Conservation (phyloP, 2,329 filamentous ascomycete species). For the Aspergillus sp. region DNA sequence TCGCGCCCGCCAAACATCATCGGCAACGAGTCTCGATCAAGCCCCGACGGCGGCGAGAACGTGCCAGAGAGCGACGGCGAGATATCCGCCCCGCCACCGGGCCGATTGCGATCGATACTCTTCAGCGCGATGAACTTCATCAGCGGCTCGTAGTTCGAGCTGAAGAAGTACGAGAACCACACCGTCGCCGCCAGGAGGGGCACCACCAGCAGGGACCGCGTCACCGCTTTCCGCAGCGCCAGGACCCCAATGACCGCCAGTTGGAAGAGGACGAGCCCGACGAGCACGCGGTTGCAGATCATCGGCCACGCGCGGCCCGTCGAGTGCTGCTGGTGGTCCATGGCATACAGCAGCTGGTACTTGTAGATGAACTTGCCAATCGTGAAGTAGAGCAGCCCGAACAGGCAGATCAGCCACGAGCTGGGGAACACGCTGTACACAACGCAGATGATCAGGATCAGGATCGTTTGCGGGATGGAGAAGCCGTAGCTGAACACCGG, state of each 20-base stretch:
- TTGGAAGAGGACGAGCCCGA: constrained; percentile 83
- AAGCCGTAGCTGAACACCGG: constrained; percentile 93
- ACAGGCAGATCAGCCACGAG: constrained; percentile 72
- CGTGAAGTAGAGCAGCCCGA: constrained; percentile 58
- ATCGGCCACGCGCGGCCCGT: constrained; percentile 93
- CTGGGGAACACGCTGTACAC: constrained; percentile 82
- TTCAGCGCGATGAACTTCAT: constrained; percentile 87
- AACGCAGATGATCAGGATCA: constrained; percentile 90
- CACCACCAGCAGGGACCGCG: constrained; percentile 61
- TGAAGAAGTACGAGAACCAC: constrained; percentile 83
- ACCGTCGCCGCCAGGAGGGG: constrained; percentile 72
- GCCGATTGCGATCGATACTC: constrained; percentile 62
- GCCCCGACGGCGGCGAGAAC: constrained; percentile 34
- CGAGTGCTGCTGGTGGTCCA: constrained; percentile 68
- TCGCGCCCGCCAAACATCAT: constrained; percentile 35
- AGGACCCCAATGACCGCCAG: constrained; percentile 83
- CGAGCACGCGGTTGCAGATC: constrained; percentile 83
- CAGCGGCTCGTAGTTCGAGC: constrained; percentile 72
- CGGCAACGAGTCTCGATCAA: constrained; percentile 37
- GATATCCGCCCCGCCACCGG: constrained; percentile 30
- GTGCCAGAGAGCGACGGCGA: constrained; percentile 31
- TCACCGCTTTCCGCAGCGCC: constrained; percentile 63
- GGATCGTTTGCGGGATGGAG: constrained; percentile 82
- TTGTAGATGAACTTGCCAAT: constrained; percentile 40
- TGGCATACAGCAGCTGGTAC: constrained; percentile 93